Conservation (phyloP, 805 yeast genomes). For the Scheffersomyces coipomensis region DNA sequence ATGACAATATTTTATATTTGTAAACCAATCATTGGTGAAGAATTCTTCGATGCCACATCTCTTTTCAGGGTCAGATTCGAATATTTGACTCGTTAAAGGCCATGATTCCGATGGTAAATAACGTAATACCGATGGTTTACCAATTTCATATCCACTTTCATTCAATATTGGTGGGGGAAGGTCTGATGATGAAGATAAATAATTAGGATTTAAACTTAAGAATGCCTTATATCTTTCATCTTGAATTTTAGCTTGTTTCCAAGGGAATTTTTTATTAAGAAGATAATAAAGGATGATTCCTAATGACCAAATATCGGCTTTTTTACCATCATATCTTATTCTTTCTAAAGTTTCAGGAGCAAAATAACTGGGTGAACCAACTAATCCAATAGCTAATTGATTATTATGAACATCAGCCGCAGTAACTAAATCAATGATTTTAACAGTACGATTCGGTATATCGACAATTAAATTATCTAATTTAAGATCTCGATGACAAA, state of each 20-base stretch:
- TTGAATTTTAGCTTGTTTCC: constrained; percentile 42
- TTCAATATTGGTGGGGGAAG: not conserved
- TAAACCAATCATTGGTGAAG: constrained; percentile 9
- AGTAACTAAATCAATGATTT: constrained; percentile 46
- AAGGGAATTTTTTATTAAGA: constrained; percentile 35
- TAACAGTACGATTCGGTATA: constrained; percentile 22
- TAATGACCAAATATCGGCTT: constrained; percentile 50
- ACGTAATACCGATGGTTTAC: constrained; percentile 5
- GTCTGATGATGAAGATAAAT: not conserved
- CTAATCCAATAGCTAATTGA: constrained; percentile 38
- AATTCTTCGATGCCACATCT: constrained; percentile 8
- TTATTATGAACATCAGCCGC: constrained; percentile 13
- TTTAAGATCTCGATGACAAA: constrained; percentile 53
- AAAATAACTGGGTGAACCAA: constrained; percentile 44
- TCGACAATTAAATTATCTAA: constrained; percentile 44
- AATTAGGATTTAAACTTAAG: not conserved
- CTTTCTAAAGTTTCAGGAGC: constrained; percentile 47
- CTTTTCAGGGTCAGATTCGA: constrained; percentile 6
- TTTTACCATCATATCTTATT: constrained; percentile 39
- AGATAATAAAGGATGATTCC: constrained; percentile 43
- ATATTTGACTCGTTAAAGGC: constrained; percentile 7
- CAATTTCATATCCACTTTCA: constrained; percentile 2
- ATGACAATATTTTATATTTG: constrained; percentile 7
- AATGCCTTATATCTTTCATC: constrained; percentile 20
- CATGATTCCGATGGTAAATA: constrained; percentile 7